Percentiles rank a stretch among this genome's conserved stretches.
Conservation (phyloP, 106 monocot species). For the Hemerocallis citrina region DNA sequence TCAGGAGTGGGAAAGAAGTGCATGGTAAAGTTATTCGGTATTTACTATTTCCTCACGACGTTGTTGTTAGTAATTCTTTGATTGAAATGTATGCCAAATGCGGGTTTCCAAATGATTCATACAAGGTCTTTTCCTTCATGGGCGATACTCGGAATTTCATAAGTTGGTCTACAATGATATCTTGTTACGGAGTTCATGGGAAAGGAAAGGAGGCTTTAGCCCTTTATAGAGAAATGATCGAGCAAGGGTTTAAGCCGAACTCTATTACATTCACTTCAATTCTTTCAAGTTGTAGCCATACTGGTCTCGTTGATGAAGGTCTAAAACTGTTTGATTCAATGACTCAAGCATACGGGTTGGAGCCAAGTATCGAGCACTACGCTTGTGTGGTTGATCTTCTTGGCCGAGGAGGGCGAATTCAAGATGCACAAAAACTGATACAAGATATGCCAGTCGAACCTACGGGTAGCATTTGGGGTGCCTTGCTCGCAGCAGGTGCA, state of each 20-base stretch:
- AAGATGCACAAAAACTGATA: conserved; percentile 53
- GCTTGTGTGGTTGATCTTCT: conserved; percentile 84
- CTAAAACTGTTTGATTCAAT: conserved; percentile 36
- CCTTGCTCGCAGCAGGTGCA: conserved; percentile 66
- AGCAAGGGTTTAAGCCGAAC: conserved; percentile 29
- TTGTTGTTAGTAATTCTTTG: conserved; percentile 36
- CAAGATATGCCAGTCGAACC: conserved; percentile 51
- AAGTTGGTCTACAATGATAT: conserved; percentile 52
- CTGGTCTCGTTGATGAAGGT: conserved; percentile 41
- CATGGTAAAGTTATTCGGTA: conserved; percentile 41
- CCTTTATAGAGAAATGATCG: conserved; percentile 38
- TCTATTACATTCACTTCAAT: conserved; percentile 42
- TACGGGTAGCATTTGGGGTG: conserved; percentile 53
- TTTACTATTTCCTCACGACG: conserved; percentile 16
- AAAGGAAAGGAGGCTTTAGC: conserved; percentile 26
- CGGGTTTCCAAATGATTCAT: conserved; percentile 29
- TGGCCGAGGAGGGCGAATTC: conserved; percentile 44
- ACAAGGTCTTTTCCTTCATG: conserved; percentile 36
- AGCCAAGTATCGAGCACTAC: conserved; percentile 73
- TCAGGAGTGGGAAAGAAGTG: conserved; percentile 48
- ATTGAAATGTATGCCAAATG: conserved; percentile 74
- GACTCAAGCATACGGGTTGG: conserved; percentile 31
- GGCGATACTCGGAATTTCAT: conserved; percentile 16
- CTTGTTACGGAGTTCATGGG: conserved; percentile 47
- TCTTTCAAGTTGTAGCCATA: conserved; percentile 47